Percentiles rank a stretch among this genome's conserved stretches.
phyloP scores from a whole-genome alignment of 2,329 filamentous ascomycete genomes.

The Pseudocercospora macadamiae region DNA sequence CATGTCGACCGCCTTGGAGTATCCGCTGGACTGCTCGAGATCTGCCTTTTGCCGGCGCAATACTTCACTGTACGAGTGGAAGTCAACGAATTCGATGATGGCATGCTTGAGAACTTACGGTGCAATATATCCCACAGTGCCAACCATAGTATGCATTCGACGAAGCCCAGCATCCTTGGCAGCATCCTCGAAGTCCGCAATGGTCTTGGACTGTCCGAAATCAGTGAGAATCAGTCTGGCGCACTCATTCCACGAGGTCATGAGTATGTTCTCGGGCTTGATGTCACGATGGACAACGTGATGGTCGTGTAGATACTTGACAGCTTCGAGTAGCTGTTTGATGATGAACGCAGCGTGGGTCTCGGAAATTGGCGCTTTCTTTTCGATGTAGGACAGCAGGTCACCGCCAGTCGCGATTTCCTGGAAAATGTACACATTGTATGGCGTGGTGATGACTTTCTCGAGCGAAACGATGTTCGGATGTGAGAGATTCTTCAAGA shows the following conservation, averaged over 20 bases:
- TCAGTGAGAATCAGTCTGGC: constrained; percentile 62
- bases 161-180: constrained; percentile 24
- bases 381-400: constrained; percentile 61
- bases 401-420: constrained; percentile 64
- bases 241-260: constrained; percentile 56
- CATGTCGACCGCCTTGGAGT: constrained; percentile 63
- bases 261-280: constrained; percentile 66
- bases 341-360: constrained; percentile 58
- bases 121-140: constrained; percentile 61
- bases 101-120: constrained; percentile 55
- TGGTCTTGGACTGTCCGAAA: constrained; percentile 59
- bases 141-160: constrained; percentile 59
- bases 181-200: constrained; percentile 35
- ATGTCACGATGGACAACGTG: constrained; percentile 64
- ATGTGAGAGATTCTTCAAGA: constrained; percentile 58
- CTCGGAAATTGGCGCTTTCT: constrained; percentile 52
- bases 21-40: constrained; percentile 43
- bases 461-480: constrained; percentile 63
- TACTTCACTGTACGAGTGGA: constrained; percentile 41
- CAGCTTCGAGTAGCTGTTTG: constrained; percentile 58
- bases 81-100: constrained; percentile 10
- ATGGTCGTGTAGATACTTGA: constrained; percentile 60
- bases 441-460: constrained; percentile 57
- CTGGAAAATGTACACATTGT: constrained; percentile 63
- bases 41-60: constrained; percentile 27